Evolutionary conservation across 2,329 filamentous ascomycete genomes (phyloP).

Genomic region (Fusarium sp.): DNA sequence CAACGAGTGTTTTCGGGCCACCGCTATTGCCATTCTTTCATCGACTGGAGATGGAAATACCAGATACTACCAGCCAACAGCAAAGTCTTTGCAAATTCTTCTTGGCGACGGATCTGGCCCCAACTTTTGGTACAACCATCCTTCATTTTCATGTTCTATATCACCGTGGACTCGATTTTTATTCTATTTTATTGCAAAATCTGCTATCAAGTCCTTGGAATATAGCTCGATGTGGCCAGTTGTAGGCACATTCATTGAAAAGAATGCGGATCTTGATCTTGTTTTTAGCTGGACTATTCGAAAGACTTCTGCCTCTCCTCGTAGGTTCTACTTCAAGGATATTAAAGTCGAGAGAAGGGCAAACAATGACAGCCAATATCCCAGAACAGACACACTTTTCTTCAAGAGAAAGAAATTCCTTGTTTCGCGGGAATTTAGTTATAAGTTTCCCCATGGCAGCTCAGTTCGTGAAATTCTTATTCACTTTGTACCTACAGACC

Average conservation of each 20-base stretch:
- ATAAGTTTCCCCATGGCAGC: background rate
- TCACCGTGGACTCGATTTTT: background rate
- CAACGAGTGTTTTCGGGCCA: background rate
- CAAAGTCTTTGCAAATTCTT: background rate
- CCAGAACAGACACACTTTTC: background rate
- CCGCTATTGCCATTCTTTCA: background rate
- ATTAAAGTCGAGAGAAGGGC: background rate
- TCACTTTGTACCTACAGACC: background rate
- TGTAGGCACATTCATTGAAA: background rate
- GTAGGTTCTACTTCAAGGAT: background rate
- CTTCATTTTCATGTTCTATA: background rate
- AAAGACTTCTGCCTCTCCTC: background rate
- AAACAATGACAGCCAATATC: background rate
- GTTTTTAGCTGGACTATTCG: background rate
- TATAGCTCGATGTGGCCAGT: no score
- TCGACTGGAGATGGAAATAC: no score
- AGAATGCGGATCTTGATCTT: background rate
- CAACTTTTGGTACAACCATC: background rate
- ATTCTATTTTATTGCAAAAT: background rate
- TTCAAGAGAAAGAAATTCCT: background rate
- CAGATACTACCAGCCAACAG: no score
- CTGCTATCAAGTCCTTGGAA: no score
- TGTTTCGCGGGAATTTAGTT: no score
- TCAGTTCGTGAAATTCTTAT: background rate
- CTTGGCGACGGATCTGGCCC: background rate